Evolutionary conservation across 345 rosid genomes (phyloP), one percentile per base, ranked within the genome.

Genomic region (Eucalyptus melliodora): DNA sequence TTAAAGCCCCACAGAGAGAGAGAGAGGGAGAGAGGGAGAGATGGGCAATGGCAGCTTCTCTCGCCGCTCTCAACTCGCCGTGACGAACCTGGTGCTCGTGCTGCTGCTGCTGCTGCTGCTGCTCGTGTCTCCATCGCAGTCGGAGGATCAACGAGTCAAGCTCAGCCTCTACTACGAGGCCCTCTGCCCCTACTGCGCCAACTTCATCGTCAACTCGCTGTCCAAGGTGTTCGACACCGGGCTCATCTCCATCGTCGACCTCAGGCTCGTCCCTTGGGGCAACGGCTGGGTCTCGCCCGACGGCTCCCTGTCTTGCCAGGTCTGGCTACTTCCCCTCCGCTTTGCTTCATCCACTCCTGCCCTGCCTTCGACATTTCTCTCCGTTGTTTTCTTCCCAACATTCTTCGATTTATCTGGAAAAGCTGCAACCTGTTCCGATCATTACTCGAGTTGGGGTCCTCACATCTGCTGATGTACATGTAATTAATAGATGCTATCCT

Each of bases 231-330:
- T 97, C 86, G 88, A 94, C 44, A 86, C 27, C 44, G 95, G 94
- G 11, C 96, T 97, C 89, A 91, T 91, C 91, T 93, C 96, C 90
- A 90, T 95, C 89, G 92, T 96, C 92, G 90, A 95, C 90, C 98
- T 96, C 90, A 93, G 94, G 87, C 86, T 96, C 89, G 56, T 96
- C 40, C 99, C 99, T 8, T 97, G 97, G 99, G 99, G 99, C 80
- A 97, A 97, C 88, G 88, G 96, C 86, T 49, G 92, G 87, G 37
- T 93, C 53, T 88, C 91, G 50, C 90, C 90, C 40, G 91, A 93
- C 86, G 94, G 94, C 50, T 40, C 93, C 92, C 87, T 94, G 91
- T 87, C 85, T 89, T 97, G 99, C 91, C 99, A 97, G 98, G 99
- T 97, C 69, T 1, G 69, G 16, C 87, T 72, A 37, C 82, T 72